Conservation (phyloP, 768 basidiomycete species). For the Pulveroboletus ravenelii region DNA sequence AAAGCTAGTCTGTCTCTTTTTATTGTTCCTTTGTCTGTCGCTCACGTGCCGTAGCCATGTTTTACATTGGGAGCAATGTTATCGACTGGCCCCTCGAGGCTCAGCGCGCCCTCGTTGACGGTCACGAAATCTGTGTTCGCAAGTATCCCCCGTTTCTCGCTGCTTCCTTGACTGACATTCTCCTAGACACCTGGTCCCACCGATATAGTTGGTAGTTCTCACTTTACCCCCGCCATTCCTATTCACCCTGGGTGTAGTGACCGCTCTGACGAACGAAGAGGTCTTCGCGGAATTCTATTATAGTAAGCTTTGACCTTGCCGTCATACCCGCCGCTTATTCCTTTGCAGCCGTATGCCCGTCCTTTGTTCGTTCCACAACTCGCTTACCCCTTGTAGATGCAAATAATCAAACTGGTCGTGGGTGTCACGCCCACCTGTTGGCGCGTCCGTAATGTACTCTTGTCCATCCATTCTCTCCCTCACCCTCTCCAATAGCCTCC, state of each 20-base stretch:
- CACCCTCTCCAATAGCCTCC: constrained; percentile 42
- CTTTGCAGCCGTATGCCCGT: constrained; percentile 21
- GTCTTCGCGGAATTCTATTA: constrained; percentile 80
- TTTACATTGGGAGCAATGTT: constrained; percentile 57
- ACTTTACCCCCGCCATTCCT: not conserved
- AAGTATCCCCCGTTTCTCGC: constrained; percentile 26
- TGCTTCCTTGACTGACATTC: not conserved
- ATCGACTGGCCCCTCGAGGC: constrained; percentile 54
- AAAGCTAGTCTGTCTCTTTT: constrained; percentile 40
- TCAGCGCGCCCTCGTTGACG: constrained; percentile 48
- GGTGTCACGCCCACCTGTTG: constrained; percentile 59
- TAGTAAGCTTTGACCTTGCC: constrained; percentile 34
- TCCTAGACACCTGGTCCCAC: constrained; percentile 31
- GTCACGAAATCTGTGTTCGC: constrained; percentile 61
- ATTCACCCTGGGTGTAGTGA: constrained; percentile 37
- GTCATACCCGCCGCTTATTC: constrained; percentile 1
- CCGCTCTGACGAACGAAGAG: constrained; percentile 53
- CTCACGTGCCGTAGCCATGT: constrained; percentile 43
- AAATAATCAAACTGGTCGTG: constrained; percentile 50
- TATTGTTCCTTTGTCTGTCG: not conserved
- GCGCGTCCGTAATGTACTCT: constrained; percentile 37
- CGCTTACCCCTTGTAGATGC: constrained; percentile 30
- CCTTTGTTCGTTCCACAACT: not conserved
- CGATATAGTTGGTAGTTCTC: constrained; percentile 40
- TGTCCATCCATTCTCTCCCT: not conserved